Evolutionary conservation across 805 yeast genomes (phyloP).

Genomic region (Saturnispora quitensis): DNA sequence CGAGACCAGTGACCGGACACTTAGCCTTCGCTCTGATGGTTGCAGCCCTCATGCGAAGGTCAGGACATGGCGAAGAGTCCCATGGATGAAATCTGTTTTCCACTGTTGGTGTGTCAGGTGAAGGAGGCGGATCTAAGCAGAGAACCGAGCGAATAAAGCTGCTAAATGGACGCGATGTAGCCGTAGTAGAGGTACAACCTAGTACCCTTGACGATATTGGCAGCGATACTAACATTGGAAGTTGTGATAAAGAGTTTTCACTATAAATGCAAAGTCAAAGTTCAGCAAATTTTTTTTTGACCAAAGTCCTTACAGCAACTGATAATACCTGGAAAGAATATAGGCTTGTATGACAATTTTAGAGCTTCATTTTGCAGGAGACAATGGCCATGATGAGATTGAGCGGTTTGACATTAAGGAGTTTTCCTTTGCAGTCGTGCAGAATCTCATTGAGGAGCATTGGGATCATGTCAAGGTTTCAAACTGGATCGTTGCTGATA

Average conservation of each 20-base stretch:
- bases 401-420: neutral
- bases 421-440: neutral
- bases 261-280: neutral
- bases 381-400: neutral
- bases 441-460: neutral
- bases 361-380: constrained; percentile 2
- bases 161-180: constrained; percentile 20
- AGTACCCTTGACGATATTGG: neutral
- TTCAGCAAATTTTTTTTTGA: neutral
- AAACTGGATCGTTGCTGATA: constrained; percentile 1
- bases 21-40: constrained; percentile 76
- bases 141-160: constrained; percentile 30
- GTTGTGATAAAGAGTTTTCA: neutral
- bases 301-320: neutral
- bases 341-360: neutral
- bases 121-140: constrained; percentile 50
- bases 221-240: neutral
- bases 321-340: neutral
- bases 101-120: constrained; percentile 58
- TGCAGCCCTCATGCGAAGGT: constrained; percentile 84
- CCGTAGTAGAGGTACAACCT: neutral
- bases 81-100: constrained; percentile 75
- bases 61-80: constrained; percentile 89
- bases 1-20: constrained; percentile 82
- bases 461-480: constrained; percentile 1